A percentile compares a stretch with the other conserved stretches of the same genome.
These are phyloP conservation scores for Chloranthus sessilifolius DNA, from an alignment of 164 flowering plant genomes.

Conservation along the genomic window DNA sequence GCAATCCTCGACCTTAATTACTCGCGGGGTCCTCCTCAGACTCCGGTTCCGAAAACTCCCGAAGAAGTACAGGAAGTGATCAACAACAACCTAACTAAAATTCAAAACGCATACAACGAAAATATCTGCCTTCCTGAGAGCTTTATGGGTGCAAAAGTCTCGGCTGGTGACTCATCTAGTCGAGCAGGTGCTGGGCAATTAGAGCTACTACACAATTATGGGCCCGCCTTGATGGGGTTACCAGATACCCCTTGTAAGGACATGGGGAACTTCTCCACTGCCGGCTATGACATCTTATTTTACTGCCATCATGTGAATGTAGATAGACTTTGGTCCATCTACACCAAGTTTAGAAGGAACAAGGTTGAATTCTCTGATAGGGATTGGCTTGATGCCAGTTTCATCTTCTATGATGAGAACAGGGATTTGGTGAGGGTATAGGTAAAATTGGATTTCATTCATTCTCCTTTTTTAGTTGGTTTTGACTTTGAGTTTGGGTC, in stretches of 20 bases:
- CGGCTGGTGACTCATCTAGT: constrained; percentile 6
- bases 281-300: constrained; percentile 4
- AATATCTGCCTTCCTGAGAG: neutral
- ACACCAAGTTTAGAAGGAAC: neutral
- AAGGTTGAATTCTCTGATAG: neutral
- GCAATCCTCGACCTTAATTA: neutral
- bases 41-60: neutral
- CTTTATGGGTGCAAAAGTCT: neutral
- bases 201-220: neutral
- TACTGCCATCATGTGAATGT: constrained; percentile 3
- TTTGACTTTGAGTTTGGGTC: no score
- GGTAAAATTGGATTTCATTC: no score
- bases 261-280: constrained; percentile 6
- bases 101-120: neutral
- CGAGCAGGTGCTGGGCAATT: neutral
- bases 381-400: constrained; percentile 5
- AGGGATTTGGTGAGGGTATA: constrained; percentile 2
- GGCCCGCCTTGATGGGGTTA: neutral
- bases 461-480: no score
- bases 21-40: neutral
- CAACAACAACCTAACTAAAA: neutral
- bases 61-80: neutral
- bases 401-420: constrained; percentile 12
- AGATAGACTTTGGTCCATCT: constrained; percentile 5
- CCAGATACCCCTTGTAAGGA: neutral